phyloP scores from a whole-genome alignment of 2,329 filamentous ascomycete species.

The Didymella lethalis region DNA sequence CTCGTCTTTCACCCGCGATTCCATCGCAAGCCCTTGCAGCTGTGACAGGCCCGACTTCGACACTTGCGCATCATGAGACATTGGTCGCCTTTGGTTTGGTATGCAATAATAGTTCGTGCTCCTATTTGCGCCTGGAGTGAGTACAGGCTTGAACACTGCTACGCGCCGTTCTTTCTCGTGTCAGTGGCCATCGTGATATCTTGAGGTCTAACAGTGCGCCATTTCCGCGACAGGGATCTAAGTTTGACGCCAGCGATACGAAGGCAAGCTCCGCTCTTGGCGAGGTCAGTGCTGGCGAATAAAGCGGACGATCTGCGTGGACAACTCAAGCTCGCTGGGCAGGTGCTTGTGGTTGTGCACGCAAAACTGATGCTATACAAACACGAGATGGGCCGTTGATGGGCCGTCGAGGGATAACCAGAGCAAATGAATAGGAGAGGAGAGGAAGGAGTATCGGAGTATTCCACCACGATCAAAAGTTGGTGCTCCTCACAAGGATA shows the following conservation, averaged over 20 bases:
- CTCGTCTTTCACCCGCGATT: conserved; percentile 19
- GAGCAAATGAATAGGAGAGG: too few relatives aligned
- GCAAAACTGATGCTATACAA: not conserved
- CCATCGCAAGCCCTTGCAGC: conserved; percentile 12
- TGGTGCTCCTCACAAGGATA: too few relatives aligned
- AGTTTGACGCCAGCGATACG: conserved; percentile 14
- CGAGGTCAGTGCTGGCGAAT: not conserved
- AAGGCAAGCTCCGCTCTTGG: conserved; percentile 12
- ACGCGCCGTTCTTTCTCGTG: conserved; percentile 18
- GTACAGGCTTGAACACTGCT: conserved; percentile 11
- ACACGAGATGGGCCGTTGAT: too few relatives aligned
- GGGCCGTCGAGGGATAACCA: too few relatives aligned
- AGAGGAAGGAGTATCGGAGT: too few relatives aligned
- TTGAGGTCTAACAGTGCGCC: conserved; percentile 1
- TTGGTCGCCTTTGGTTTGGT: not conserved
- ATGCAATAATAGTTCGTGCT: not conserved
- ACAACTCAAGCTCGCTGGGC: not conserved
- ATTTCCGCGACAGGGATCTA: conserved; percentile 5
- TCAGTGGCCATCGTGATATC: conserved; percentile 16
- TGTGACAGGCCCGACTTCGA: not conserved
- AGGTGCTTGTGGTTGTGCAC: not conserved
- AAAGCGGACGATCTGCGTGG: conserved; percentile 1
- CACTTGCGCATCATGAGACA: conserved; percentile 16
- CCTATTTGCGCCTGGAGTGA: not conserved
- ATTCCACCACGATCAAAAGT: too few relatives aligned